These are phyloP conservation scores for Parachaetomium inaequale DNA, from an alignment of 495 filamentous ascomycete genomes.

Conservation along the genomic window DNA sequence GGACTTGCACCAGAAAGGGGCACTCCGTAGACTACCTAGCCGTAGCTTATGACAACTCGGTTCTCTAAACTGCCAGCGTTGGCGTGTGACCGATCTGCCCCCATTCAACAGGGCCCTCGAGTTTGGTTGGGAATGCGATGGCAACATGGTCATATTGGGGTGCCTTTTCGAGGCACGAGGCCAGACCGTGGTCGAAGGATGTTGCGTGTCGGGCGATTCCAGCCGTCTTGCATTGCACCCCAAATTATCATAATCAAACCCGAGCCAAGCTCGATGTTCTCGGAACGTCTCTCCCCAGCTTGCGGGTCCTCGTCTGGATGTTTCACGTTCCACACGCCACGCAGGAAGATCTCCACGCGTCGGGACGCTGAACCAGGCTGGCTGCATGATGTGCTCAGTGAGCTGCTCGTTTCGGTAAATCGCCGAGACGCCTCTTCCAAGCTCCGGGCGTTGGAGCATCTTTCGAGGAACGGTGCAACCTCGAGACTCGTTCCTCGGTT, in stretches of 20 bases:
- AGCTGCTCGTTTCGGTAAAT: not conserved
- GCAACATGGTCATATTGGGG: not conserved
- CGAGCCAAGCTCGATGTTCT: not conserved
- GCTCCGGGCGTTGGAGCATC: not conserved
- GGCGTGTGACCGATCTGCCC: too few species aligned
- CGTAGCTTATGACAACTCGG: slow-evolving; percentile 28
- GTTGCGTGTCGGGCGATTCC: not conserved
- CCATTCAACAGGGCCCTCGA: too few species aligned
- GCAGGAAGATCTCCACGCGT: not conserved
- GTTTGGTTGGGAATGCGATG: not conserved
- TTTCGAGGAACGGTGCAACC: not conserved
- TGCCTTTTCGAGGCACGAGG: not conserved
- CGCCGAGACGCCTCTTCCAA: not conserved
- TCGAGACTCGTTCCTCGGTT: not conserved
- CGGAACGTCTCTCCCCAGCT: not conserved
- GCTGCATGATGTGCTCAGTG: not conserved
- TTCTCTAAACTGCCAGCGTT: not conserved
- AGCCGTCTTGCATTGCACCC: slow-evolving; percentile 26
- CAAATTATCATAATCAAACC: slow-evolving; percentile 33
- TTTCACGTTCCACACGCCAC: not conserved
- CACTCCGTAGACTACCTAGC: slow-evolving; percentile 28
- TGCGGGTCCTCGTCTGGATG: not conserved
- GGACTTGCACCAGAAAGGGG: slow-evolving; percentile 9
- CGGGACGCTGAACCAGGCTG: not conserved
- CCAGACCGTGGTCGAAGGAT: not conserved